These are phyloP conservation scores for Cladosporium sp. DNA, from an alignment of 2,329 filamentous ascomycete species.

Conservation along the genomic window DNA sequence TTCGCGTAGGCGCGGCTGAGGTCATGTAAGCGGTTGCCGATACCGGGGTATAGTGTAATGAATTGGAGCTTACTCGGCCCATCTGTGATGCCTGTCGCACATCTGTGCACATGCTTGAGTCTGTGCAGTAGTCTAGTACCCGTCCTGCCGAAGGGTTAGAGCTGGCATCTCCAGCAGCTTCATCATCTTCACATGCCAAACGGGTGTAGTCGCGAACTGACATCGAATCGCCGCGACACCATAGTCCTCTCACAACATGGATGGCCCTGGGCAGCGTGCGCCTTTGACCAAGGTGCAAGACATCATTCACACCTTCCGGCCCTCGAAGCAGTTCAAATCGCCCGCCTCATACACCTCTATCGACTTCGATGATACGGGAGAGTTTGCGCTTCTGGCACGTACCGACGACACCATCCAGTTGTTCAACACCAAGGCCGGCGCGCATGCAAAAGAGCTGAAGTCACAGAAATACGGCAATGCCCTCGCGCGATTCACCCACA, in stretches of 20 bases:
- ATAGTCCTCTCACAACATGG: slow-evolving; percentile 18
- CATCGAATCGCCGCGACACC: not conserved
- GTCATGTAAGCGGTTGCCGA: not conserved
- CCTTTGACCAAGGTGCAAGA: slow-evolving; percentile 63
- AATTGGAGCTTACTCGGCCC: not conserved
- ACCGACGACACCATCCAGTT: slow-evolving; percentile 95
- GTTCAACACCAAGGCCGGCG: slow-evolving; percentile 88
- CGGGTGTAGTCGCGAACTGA: not conserved
- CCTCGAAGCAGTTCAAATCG: slow-evolving; percentile 54
- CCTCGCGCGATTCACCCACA: slow-evolving; percentile 89
- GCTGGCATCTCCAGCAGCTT: not conserved
- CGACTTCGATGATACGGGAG: slow-evolving; percentile 93
- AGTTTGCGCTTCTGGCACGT: slow-evolving; percentile 84
- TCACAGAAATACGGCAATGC: slow-evolving; percentile 98
- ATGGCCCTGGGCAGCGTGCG: slow-evolving; percentile 13
- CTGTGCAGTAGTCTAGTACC: too few relatives aligned
- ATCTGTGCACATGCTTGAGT: too few relatives aligned
- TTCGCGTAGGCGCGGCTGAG: not conserved
- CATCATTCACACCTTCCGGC: slow-evolving; percentile 71
- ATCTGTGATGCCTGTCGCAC: too few relatives aligned
- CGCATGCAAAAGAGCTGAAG: slow-evolving; percentile 80
- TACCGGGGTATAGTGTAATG: not conserved
- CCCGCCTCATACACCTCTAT: slow-evolving; percentile 63
- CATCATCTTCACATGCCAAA: slow-evolving; percentile 10
- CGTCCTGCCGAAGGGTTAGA: too few relatives aligned